Conservation (phyloP, 495 filamentous ascomycete species). For the Podospora didyma region DNA sequence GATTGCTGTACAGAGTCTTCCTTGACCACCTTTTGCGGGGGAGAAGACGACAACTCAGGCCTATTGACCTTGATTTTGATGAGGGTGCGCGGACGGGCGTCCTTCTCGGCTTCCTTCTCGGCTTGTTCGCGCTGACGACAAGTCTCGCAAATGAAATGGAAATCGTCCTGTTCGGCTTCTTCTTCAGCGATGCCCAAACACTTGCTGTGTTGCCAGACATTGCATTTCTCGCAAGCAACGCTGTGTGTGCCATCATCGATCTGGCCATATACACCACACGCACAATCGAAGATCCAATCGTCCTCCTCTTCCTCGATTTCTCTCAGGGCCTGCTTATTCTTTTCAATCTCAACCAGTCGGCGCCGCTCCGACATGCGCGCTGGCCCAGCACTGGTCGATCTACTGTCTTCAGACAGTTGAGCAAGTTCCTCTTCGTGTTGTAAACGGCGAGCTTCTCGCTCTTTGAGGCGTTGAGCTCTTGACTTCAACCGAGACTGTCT, state of each 20-base stretch:
- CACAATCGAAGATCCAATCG: slow-evolving; percentile 92
- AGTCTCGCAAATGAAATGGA: slow-evolving; percentile 79
- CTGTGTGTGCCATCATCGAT: slow-evolving; percentile 92
- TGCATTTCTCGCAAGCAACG: slow-evolving; percentile 92
- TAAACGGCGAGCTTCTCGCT: slow-evolving; percentile 75
- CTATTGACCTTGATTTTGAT: slow-evolving; percentile 73
- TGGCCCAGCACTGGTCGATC: slow-evolving; percentile 57
- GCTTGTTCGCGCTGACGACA: slow-evolving; percentile 55
- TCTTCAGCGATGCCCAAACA: slow-evolving; percentile 75
- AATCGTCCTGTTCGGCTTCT: slow-evolving; percentile 80
- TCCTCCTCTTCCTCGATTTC: slow-evolving; percentile 70
- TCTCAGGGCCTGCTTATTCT: slow-evolving; percentile 66
- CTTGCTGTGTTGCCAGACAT: slow-evolving; percentile 92
- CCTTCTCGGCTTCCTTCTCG: slow-evolving; percentile 35
- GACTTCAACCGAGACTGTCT: slow-evolving; percentile 79
- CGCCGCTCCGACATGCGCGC: slow-evolving; percentile 74
- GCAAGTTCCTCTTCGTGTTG: slow-evolving; percentile 80
- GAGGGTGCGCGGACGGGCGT: slow-evolving; percentile 38
- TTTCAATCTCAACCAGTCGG: slow-evolving; percentile 71
- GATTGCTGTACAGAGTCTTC: slow-evolving; percentile 1
- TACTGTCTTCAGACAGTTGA: slow-evolving; percentile 71
- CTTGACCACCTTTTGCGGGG: slow-evolving; percentile 4
- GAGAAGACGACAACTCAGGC: slow-evolving; percentile 32
- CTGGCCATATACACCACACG: slow-evolving; percentile 83
- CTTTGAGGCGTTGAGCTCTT: slow-evolving; percentile 75